Conservation (phyloP, 2,329 filamentous ascomycete genomes). For the Phialophora verrucosa region DNA sequence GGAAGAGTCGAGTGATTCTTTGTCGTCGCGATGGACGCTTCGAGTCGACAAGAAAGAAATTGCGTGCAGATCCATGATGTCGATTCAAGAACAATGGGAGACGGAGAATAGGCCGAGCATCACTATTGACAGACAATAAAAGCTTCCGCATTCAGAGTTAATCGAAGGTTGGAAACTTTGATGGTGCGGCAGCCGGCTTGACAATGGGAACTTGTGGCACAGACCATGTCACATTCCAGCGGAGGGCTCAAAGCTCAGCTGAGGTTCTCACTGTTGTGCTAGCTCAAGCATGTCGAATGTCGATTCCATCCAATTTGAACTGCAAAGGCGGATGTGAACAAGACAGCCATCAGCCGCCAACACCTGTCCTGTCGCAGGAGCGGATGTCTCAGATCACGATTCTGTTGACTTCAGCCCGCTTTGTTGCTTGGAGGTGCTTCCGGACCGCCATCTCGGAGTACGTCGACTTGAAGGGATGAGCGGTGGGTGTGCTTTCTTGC, state of each 20-base stretch:
- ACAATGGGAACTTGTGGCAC: not conserved
- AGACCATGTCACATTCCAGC: slow-evolving; percentile 10
- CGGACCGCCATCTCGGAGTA: slow-evolving; percentile 24
- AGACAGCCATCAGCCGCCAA: not conserved
- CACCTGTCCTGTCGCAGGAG: not conserved
- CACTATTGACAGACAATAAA: slow-evolving; percentile 13
- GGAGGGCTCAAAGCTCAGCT: not conserved
- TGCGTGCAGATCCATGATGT: not conserved
- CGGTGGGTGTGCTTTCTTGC: slow-evolving; percentile 40
- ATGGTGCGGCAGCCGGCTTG: slow-evolving; percentile 5
- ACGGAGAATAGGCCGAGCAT: slow-evolving; percentile 5
- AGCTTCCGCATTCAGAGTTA: slow-evolving; percentile 5
- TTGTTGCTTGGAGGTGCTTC: slow-evolving; percentile 9
- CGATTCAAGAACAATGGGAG: not conserved
- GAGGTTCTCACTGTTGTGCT: not conserved
- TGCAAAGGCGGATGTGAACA: not conserved
- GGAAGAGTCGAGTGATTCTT: not conserved
- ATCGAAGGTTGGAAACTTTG: not conserved
- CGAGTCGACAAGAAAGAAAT: slow-evolving; percentile 1
- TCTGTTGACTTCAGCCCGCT: not conserved
- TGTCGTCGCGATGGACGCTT: slow-evolving; percentile 1
- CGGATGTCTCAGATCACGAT: not conserved
- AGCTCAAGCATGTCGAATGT: not conserved
- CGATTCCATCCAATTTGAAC: not conserved
- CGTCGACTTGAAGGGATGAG: slow-evolving; percentile 17